phyloP scores from a whole-genome alignment of 768 basidiomycete species.

The Nevesoporus exiguus region DNA sequence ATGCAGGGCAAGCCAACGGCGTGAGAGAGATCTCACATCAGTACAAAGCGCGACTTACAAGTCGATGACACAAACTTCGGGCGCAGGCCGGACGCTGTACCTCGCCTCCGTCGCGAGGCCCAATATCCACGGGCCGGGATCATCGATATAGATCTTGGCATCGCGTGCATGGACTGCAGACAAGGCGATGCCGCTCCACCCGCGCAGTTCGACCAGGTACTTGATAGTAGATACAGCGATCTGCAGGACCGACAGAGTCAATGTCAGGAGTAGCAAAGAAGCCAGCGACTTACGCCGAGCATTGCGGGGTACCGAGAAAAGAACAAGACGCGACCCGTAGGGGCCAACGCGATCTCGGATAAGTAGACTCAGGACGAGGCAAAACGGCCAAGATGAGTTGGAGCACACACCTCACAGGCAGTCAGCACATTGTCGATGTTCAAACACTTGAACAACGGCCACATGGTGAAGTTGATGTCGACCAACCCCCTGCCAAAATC shows the following conservation, averaged over 20 bases:
- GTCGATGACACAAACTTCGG: constrained; percentile 87
- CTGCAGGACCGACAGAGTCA: constrained; percentile 34
- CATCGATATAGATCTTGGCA: constrained; percentile 90
- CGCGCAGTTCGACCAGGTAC: constrained; percentile 88
- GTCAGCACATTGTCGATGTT: constrained; percentile 93
- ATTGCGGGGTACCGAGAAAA: constrained; percentile 87
- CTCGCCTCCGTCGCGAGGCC: constrained; percentile 84
- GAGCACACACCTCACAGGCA: constrained; percentile 69
- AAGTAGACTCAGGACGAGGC: neutral
- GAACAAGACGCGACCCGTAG: constrained; percentile 84
- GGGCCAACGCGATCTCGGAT: constrained; percentile 74
- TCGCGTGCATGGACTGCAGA: constrained; percentile 84
- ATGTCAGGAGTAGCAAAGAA: neutral
- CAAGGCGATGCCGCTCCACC: constrained; percentile 88
- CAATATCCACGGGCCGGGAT: constrained; percentile 96
- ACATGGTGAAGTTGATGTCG: constrained; percentile 95
- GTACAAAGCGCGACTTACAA: constrained; percentile 47
- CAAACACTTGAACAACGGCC: constrained; percentile 91
- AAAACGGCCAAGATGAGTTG: neutral
- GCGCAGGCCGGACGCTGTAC: constrained; percentile 66
- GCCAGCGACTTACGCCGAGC: constrained; percentile 60
- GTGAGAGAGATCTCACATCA: constrained; percentile 5
- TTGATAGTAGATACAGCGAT: constrained; percentile 88
- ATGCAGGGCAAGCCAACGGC: neutral
- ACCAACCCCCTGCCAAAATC: constrained; percentile 90